phyloP scores from a whole-genome alignment of 768 basidiomycete species.

The Sutorius australiensis region DNA sequence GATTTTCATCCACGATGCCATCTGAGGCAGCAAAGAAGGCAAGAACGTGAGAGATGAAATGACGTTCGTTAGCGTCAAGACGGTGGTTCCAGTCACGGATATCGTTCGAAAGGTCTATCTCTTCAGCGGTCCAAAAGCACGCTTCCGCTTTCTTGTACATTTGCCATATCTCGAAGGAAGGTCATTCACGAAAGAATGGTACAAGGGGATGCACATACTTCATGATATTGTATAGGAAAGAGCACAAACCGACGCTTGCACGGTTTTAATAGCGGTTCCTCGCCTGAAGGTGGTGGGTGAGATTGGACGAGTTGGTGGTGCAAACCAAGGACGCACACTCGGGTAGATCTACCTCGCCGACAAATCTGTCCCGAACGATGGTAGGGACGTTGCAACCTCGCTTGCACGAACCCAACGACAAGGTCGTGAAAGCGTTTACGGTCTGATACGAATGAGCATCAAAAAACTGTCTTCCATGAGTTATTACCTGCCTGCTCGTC shows the following conservation, averaged over 20 bases:
- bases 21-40: conserved; percentile 96
- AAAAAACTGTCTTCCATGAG: neutral
- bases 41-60: conserved; percentile 86
- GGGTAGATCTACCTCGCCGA: conserved; percentile 18
- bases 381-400: neutral
- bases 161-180: conserved; percentile 70
- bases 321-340: conserved; percentile 10
- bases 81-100: conserved; percentile 77
- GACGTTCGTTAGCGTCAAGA: conserved; percentile 73
- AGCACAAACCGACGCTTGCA: conserved; percentile 81
- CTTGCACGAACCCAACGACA: conserved; percentile 8
- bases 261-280: conserved; percentile 80
- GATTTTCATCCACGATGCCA: conserved; percentile 93
- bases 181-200: neutral
- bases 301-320: neutral
- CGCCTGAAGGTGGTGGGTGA: conserved; percentile 5
- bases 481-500: conserved; percentile 3
- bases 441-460: conserved; percentile 3
- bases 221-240: conserved; percentile 88
- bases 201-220: conserved; percentile 48
- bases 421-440: neutral
- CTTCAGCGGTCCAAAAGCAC: conserved; percentile 90
- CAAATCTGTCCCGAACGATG: conserved; percentile 4
- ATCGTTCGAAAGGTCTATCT: conserved; percentile 86
- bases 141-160: conserved; percentile 94